Percentiles rank a stretch among this genome's conserved stretches.
phyloP scores from a whole-genome alignment of 345 rosid genomes.

The Ceriops tagal region DNA sequence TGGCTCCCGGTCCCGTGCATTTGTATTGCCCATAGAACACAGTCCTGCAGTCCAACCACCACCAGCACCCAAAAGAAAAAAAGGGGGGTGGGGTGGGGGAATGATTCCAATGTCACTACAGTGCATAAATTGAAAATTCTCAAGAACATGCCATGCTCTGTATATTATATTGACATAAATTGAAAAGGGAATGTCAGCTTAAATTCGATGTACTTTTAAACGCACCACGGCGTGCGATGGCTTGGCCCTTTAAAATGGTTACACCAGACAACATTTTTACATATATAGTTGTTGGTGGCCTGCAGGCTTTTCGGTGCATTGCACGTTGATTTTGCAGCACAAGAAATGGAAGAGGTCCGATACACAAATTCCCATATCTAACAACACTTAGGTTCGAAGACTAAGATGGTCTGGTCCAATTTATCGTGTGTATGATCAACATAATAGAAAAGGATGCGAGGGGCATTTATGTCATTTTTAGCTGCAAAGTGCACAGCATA shows the following conservation, averaged over 20 bases:
- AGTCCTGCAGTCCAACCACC: conserved; percentile 52
- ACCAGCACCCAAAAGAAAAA: not conserved
- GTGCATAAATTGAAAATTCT: no score
- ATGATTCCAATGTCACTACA: not conserved
- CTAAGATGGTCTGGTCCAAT: not conserved
- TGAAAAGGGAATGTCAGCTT: no score
- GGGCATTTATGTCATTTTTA: not conserved
- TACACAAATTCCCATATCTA: not conserved
- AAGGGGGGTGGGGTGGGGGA: no score
- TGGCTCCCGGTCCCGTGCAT: conserved; percentile 85
- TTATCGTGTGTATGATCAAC: not conserved
- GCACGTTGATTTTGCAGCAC: conserved; percentile 34
- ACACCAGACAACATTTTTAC: no score
- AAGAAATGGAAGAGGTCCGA: conserved; percentile 3
- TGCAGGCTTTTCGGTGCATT: conserved; percentile 5
- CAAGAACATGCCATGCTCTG: no score
- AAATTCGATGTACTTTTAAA: no score
- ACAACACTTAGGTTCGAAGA: not conserved
- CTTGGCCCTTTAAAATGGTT: no score
- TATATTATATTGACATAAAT: no score
- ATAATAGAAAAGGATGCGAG: not conserved
- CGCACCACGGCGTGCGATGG: no score
- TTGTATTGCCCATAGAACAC: conserved; percentile 96
- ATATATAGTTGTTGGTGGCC: not conserved
- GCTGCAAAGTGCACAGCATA: not conserved